phyloP scores from a whole-genome alignment of 768 basidiomycete genomes.

The Russula foetens region DNA sequence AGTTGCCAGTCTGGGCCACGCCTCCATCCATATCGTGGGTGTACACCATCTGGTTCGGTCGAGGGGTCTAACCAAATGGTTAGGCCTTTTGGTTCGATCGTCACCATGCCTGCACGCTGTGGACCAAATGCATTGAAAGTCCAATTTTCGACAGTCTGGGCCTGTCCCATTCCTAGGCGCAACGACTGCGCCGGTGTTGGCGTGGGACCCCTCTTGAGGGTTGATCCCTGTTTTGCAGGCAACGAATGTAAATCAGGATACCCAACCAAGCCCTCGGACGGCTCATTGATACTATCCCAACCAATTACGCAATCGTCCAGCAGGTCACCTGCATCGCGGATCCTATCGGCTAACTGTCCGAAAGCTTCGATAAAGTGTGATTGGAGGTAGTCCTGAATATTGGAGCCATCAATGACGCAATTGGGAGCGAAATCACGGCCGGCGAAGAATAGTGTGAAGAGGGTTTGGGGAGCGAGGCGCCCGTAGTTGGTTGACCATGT shows the following conservation, averaged over 20 bases:
- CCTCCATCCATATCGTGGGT: constrained; percentile 77
- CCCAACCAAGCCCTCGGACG: constrained; percentile 73
- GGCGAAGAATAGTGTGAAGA: constrained; percentile 94
- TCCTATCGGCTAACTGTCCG: constrained; percentile 65
- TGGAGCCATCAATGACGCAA: constrained; percentile 82
- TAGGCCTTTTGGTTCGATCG: constrained; percentile 76
- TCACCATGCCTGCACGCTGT: constrained; percentile 58
- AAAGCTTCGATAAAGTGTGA: constrained; percentile 69
- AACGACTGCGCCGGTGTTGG: constrained; percentile 83
- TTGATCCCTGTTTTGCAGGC: constrained; percentile 59
- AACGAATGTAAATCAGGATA: constrained; percentile 60
- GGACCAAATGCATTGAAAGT: constrained; percentile 77
- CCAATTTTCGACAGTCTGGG: constrained; percentile 77
- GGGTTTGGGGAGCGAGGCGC: constrained; percentile 75
- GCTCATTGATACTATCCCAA: constrained; percentile 97
- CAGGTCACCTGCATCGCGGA: constrained; percentile 65
- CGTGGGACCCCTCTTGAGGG: constrained; percentile 76
- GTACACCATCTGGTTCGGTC: constrained; percentile 42
- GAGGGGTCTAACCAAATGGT: constrained; percentile 68
- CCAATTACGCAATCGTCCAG: constrained; percentile 87
- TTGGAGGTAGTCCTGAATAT: constrained; percentile 88
- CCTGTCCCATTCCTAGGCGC: constrained; percentile 80
- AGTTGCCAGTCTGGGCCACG: constrained; percentile 63
- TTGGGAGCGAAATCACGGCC: constrained; percentile 85
- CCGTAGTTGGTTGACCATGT: constrained; percentile 96